These are phyloP conservation scores for Cladosporium sp. DNA, from an alignment of 2,329 filamentous ascomycete species.

Conservation along the genomic window DNA sequence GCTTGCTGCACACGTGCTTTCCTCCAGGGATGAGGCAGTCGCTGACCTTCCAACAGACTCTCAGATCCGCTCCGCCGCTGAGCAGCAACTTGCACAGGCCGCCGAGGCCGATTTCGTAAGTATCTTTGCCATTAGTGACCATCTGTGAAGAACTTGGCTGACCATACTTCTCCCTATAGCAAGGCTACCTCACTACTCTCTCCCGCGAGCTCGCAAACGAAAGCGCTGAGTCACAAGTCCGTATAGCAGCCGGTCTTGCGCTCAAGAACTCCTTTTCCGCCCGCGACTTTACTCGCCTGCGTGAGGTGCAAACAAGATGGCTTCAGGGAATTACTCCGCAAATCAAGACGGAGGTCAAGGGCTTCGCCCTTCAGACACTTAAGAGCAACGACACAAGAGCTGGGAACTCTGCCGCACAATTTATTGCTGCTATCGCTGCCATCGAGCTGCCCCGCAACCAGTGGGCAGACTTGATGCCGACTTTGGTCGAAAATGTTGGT, in stretches of 20 bases:
- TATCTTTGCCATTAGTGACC: slow-evolving; percentile 25
- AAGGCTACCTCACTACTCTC: slow-evolving; percentile 86
- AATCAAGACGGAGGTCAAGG: slow-evolving; percentile 84
- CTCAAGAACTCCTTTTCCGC: slow-evolving; percentile 98
- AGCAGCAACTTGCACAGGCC: slow-evolving; percentile 89
- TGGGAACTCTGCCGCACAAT: slow-evolving; percentile 85
- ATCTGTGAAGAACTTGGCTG: slow-evolving; percentile 11
- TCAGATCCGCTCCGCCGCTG: slow-evolving; percentile 80
- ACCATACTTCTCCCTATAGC: slow-evolving; percentile 48
- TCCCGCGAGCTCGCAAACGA: slow-evolving; percentile 94
- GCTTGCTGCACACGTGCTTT: neutral
- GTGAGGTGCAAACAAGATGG: slow-evolving; percentile 93
- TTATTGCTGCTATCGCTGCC: slow-evolving; percentile 88
- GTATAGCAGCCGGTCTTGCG: slow-evolving; percentile 90
- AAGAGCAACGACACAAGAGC: slow-evolving; percentile 74
- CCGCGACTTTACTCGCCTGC: slow-evolving; percentile 80
- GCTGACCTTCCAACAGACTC: slow-evolving; percentile 61
- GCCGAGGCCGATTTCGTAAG: slow-evolving; percentile 93
- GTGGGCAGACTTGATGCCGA: slow-evolving; percentile 88
- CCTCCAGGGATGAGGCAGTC: neutral
- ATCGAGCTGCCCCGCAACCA: slow-evolving; percentile 91
- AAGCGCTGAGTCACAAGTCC: slow-evolving; percentile 72
- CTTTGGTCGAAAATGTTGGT: slow-evolving; percentile 88
- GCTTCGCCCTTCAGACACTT: slow-evolving; percentile 83
- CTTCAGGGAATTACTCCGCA: slow-evolving; percentile 73